Base-by-base conservation (phyloP, 495 filamentous ascomycete genomes). In the Hyphodiscus hymeniophilus region DNA sequence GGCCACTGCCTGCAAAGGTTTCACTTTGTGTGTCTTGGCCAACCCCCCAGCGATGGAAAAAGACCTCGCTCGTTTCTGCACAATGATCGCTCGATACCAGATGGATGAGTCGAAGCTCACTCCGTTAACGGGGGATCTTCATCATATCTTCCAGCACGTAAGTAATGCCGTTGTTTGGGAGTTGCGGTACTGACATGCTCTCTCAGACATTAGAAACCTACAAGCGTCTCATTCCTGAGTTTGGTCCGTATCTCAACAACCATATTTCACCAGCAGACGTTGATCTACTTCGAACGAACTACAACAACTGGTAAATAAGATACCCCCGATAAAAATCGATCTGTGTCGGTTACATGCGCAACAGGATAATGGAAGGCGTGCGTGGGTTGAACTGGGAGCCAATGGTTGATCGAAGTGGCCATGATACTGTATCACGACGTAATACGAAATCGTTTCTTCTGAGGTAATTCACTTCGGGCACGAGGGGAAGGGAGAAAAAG, bases 41-140 rank as follows among this genome's bases (percentile, higher is more conserved):
- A 96, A 97, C 54, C 94, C 92, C 2, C 79, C 87, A 62, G 87
- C 89, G 3, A 94, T 97, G 81, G 91, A 95, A 65, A 77, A 80
- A 35, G 84, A 80, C 48, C 70, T 99, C 20, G 71, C 79, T 39
- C 82, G 84, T 13, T 94, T 89, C 62, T 94, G 97, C 65, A 79
- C 77, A 50, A 70, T 84, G n/a, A 91, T 88, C 62, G 86, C 89
- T 13, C 68, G 80, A 42, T 89, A 88, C 43, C 52, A 56, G 40
- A 24, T 55, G 22, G 42, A 49, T 12, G 42, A 52, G 17, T 12
- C 39, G 7, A 42, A 34, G 31, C 43, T 50, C 31, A 51, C 44
- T 17, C 48, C 54, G 3, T 51, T 62, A 16, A 68, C 59, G 30
- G 52, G 43, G 2, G 66, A 68, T 43, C 55, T 69, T 22, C 54